Base-by-base conservation (phyloP, 352 stramenopile species). In the Globisporangium recalcitrans region DNA sequence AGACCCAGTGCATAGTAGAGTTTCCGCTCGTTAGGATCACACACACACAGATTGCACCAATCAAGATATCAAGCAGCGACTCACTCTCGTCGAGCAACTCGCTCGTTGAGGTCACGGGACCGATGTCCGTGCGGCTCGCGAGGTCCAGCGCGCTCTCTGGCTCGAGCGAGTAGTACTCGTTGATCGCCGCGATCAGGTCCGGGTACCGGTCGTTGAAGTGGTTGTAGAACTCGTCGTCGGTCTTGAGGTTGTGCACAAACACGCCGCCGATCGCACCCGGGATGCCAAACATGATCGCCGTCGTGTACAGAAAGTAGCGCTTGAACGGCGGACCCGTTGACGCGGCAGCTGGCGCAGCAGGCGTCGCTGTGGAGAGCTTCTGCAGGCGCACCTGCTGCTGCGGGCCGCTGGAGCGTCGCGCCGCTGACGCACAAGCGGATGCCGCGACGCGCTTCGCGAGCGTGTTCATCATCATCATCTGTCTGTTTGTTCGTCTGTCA, bases 191-290 rank as follows among this genome's bases (percentile, higher is more conserved):
- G 27, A 94, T 79, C 1, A 94, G 55, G 5, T 94, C 81, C 14
- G 85, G 85, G 71, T 92, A 94, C 13, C 85, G 82, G 62, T 86
- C 78, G 48, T 85, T 88, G 58, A 94, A 94, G 60, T 94, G 80
- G 66, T 72, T 80, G 71, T 91, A 91, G 65, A 94, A 94, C 58
- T 87, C 79, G 63, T 90, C 78, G 68, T 94, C 85, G 10, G 73
- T 77, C 71, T 87, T 77, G 42, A 94, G 69, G 64, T 94, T 94
- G 75, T 94, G 85, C 63, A 94, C 81, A 51, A 94, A 94, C 51
- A 78, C 73, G 24, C 65, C 82, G 32, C 77, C 81, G 16, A 90
- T 69, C 22, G 60, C 77, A 13, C 77, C 66, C 0, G 85, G 85
- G 52, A 94, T 73, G 63, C 85, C 85, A n/a, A 94, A 68, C 78